Evolutionary conservation across 768 basidiomycete species (phyloP).

Genomic region (Candolleomyces aberdarensis): DNA sequence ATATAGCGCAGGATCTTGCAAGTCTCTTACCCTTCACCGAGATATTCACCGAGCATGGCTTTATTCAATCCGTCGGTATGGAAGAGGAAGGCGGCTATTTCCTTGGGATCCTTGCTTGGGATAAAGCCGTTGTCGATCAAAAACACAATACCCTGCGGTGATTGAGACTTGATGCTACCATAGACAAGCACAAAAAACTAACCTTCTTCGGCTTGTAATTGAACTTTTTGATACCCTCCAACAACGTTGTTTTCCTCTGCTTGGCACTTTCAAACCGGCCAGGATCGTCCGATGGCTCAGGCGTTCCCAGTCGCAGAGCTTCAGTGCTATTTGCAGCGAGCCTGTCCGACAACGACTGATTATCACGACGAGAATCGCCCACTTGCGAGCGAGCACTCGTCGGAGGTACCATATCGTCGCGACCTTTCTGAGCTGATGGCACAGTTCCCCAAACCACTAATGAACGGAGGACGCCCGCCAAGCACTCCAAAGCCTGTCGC

Average conservation of each 20-base stretch:
- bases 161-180: conserved; percentile 4
- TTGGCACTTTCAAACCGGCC: conserved; percentile 92
- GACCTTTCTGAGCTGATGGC: conserved; percentile 33
- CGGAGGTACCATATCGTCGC: conserved; percentile 37
- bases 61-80: conserved; percentile 92
- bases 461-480: conserved; percentile 84
- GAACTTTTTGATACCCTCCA: conserved; percentile 96
- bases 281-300: conserved; percentile 87
- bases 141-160: conserved; percentile 77
- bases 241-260: conserved; percentile 89
- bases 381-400: conserved; percentile 41
- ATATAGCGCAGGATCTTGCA: background rate
- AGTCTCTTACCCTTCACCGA: conserved; percentile 85
- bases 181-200: conserved; percentile 19
- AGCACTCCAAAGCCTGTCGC: conserved; percentile 91
- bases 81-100: conserved; percentile 83
- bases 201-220: conserved; percentile 98
- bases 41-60: conserved; percentile 94
- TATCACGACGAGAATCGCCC: conserved; percentile 49
- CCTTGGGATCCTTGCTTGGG: conserved; percentile 60
- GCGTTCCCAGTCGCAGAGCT: conserved; percentile 62
- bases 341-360: conserved; percentile 55
- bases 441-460: conserved; percentile 88
- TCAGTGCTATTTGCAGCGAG: conserved; percentile 53
- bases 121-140: conserved; percentile 89